A percentile compares a stretch with the other conserved stretches of the same genome.
Evolutionary conservation across 202 grass and related monocot genomes (phyloP).

Genomic region (Schoenoplectus tabernaemontani): DNA sequence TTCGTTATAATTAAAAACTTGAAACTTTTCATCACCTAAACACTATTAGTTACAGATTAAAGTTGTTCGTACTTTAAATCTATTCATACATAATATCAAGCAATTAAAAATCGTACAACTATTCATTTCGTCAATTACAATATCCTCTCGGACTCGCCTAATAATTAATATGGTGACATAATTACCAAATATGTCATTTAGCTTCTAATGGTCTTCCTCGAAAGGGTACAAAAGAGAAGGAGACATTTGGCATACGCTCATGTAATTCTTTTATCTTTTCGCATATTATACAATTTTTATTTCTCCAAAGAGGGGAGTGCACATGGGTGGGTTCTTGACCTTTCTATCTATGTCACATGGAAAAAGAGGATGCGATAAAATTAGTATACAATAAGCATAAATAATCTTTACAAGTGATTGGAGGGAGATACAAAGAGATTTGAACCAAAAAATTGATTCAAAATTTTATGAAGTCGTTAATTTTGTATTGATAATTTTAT

Average conservation of each 20-base stretch:
- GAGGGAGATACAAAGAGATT: too few relatives aligned
- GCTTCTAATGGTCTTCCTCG: not conserved
- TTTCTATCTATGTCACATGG: slow-evolving; percentile 3
- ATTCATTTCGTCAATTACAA: not conserved
- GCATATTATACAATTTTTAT: not conserved
- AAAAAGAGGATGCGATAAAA: not conserved
- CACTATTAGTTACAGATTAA: too few relatives aligned
- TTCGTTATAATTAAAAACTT: not conserved
- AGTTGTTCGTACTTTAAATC: not conserved
- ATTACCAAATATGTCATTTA: not conserved
- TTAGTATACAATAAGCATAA: too few relatives aligned
- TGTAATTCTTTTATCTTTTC: not conserved
- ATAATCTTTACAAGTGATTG: not conserved
- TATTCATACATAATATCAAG: not conserved
- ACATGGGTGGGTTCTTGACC: slow-evolving; percentile 1
- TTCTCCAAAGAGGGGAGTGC: not conserved
- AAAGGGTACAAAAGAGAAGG: not conserved
- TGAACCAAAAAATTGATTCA: too few relatives aligned
- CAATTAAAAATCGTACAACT: not conserved
- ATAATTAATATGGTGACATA: too few relatives aligned
- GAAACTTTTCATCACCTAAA: too few relatives aligned
- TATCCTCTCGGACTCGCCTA: not conserved
- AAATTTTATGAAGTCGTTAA: too few relatives aligned
- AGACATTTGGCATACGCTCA: not conserved
- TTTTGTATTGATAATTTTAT: too few relatives aligned